Evolutionary conservation across 1,284 basidiomycete genomes (phyloP), one percentile per base, ranked within the genome.

Genomic region (Cutaneotrichosporon curvatum): DNA sequence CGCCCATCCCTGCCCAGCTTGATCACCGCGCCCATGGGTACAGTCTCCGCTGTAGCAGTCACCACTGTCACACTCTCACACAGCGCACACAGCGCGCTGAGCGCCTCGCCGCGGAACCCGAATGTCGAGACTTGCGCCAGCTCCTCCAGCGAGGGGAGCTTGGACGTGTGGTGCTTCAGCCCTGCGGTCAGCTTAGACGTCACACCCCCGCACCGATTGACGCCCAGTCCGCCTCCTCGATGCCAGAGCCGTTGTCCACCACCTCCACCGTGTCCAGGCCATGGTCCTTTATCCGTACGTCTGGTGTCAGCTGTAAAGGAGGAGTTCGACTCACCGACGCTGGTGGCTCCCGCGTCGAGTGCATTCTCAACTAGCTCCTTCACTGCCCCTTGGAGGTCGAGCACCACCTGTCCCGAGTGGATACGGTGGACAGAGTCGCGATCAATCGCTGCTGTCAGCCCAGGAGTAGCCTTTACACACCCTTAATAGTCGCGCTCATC

Each of bases 331-430:
- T 42, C 40, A 86, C 91, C 90, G 41, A 98, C 82, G 56, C 74
- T 82, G 0, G 86, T 89, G 0, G 92, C 87, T 0, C 84, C 85
- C 0, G 94, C 91, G 67, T 98, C 95, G 22, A 97, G 74, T 48
- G 88, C 87, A 67, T 99, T 99, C 72, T 99, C 95, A 2, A 98
- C 80, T 2, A 98, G 80, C 68, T 99, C 95, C 66, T 98, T 98
- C 46, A 98, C 84, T 1, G 89, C 89, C 0, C 83, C 86, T 63
- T 91, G 90, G 1, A 98, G 78, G 66, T 97, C 91, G 23, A 94
- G 78, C 0, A 98, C 85, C 25, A 98, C 94, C 66, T 98, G 95
- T 0, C 89, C 91, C 5, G 89, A 90, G 0, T 90, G 87, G 48
- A 97, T 84, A 44, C 80, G 78, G 66, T 94, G 90, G 9, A 90